Evolutionary conservation across 2,329 filamentous ascomycete species (phyloP), one percentile per base, ranked within the genome.

Genomic region (Cercospora janseana): DNA sequence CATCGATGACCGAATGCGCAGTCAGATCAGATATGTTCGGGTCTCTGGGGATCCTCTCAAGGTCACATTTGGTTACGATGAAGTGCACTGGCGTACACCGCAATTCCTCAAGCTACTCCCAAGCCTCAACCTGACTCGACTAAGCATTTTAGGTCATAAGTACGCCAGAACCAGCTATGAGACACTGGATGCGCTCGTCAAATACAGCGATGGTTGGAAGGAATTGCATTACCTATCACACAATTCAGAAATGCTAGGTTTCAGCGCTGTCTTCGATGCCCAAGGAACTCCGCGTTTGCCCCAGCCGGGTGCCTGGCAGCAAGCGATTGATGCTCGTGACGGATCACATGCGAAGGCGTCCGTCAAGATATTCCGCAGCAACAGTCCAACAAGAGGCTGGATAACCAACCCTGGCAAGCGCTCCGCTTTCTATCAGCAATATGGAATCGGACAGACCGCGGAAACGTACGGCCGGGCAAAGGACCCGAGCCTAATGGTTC

Each of bases 51-150:
- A 45, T 15, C 18, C 35, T 18, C 24, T 40, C 20, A 42, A 31
- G 23, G 38, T 54, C 3, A 32, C 23, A 9, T 46, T 32, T 29
- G 51, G 43, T 20, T 37, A 54, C n/a, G 46, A 54, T 37, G 27
- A 46, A 16, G 24, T 34, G 23, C 44, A 50, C 41, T 54, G 44
- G 31, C 45, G 45, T 26, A 54, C 51, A 20, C 23, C 41, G 28
- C 46, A 54, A 31, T n/a, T 40, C 10, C 16, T 54, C 29, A 46
- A 54, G 27, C 34, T 54, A 10, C 46, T 54, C 15, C 51, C 51
- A 13, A 24, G 31, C 13, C 45, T 52, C 8, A 32, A 44, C 7
- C 45, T 52, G 12, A 40, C 44, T 5, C 43, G 32, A 37, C 45
- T 52, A 5, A 52, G 45, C 8, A 26, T 52, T 21, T 7, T 52